Evolutionary conservation across 257 asterid species (phyloP), one percentile per base, ranked within the genome.

Genomic region (Hygrophila difformis): DNA sequence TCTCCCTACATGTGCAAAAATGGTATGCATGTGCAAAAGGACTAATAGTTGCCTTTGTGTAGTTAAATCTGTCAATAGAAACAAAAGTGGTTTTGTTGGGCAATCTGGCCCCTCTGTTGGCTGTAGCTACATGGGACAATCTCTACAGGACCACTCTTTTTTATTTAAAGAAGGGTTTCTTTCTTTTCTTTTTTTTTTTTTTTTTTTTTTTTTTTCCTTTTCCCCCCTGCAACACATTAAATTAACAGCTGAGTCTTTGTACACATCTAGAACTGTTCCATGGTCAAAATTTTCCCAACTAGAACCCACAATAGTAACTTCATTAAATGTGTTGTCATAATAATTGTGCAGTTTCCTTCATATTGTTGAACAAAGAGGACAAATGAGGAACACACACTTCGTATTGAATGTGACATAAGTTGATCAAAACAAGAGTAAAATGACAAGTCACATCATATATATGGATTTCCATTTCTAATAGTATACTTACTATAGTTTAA

Each of bases 21-120:
- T 47, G 72, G 63, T 28, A 13, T 47, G 71, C 72, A 72, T 72
- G 78, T 67, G 78, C 63, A n/a, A 35, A 39, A 67, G 57, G 61
- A 44, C 64, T 39, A 50, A 19, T 26, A 22, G 48, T 39, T 51
- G 62, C 41, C 35, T 43, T 57, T 44, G 64, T 53, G 53, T 51
- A 43, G 65, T 62, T 50, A 44, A 31, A 51, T 68, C 63, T 47
- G 24, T 51, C 44, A 44, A 61, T 52, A 44, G 61, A 22, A 53
- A 61, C 56, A 54, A 49, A 33, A 60, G 51, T 39, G 61, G 51
- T 20, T 49, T 4, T 48, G 62, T 61, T 53, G 59, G 63, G 57
- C 34, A 38, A 23, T 19, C 53, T 70, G 70, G 49, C 73, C 64
- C 70, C 41, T 61, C 33, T 40, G 57, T 70, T 65, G 69, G 60